Evolutionary conservation across 768 basidiomycete species (phyloP).

Genomic region (Pisolithus orientalis): DNA sequence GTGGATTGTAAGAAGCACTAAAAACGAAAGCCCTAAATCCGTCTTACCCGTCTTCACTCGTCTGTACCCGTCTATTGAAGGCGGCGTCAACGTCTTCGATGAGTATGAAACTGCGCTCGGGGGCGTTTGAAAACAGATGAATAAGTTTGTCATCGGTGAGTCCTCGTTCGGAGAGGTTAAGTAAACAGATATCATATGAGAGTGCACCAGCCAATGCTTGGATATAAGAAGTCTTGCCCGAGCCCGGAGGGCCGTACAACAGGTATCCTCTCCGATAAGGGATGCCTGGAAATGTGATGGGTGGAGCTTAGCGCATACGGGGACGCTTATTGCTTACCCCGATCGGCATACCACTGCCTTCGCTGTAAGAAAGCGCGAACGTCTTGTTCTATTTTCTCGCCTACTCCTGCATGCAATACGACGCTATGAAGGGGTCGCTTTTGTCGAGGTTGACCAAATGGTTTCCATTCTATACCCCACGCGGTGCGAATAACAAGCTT

Average conservation of each 20-base stretch:
- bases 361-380: slow-evolving; percentile 75
- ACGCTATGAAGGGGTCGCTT: slow-evolving; percentile 87
- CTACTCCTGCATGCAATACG: slow-evolving; percentile 75
- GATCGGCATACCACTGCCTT: slow-evolving; percentile 91
- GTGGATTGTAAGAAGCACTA: slow-evolving; percentile 9
- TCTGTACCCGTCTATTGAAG: slow-evolving; percentile 89
- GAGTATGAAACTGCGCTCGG: slow-evolving; percentile 88
- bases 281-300: slow-evolving; percentile 54
- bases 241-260: slow-evolving; percentile 93
- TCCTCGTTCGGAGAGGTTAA: slow-evolving; percentile 94
- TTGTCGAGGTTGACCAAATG: slow-evolving; percentile 86
- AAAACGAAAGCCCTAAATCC: background rate
- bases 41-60: slow-evolving; percentile 83
- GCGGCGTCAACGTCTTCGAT: slow-evolving; percentile 98
- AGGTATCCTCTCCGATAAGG: slow-evolving; percentile 96
- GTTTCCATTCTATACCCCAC: slow-evolving; percentile 95
- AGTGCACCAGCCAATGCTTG: slow-evolving; percentile 92
- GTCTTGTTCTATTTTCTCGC: slow-evolving; percentile 79
- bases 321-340: slow-evolving; percentile 51
- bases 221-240: slow-evolving; percentile 97
- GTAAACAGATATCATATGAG: slow-evolving; percentile 90
- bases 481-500: slow-evolving; percentile 95
- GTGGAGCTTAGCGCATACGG: background rate
- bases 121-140: slow-evolving; percentile 86
- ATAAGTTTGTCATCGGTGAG: slow-evolving; percentile 95